Base-by-base conservation (phyloP, 306 rosid genomes). In the Rubus idaeus region DNA sequence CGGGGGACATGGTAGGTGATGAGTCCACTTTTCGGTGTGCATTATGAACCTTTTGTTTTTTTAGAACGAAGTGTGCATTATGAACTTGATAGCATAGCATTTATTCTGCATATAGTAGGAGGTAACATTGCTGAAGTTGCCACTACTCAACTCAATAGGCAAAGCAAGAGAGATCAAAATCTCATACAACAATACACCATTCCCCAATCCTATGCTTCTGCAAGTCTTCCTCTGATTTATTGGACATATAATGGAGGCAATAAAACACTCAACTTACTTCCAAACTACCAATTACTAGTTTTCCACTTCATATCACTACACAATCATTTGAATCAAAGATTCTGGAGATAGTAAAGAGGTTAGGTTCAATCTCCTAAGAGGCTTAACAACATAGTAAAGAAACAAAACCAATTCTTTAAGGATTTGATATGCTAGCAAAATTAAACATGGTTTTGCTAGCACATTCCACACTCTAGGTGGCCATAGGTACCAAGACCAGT, bases 111-210 rank as follows among this genome's bases (percentile, higher is more conserved):
- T 55, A 4, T 55, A 55, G 60, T 55, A 55, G 60, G 26, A 55
- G n/a, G 26, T n/a, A 55, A 18, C 60, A 55, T n/a, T 23, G 40
- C 45, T 26, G 18, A 3, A 18, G 49, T 42, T 20, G 18, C 37
- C n/a, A n/a, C 49, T n/a, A n/a, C n/a, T n/a, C n/a, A n/a, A 65
- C 67, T 61, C 40, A 40, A 9, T 20, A 65, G 63, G 63, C 63
- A 20, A 41, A 41, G 17, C 4, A 12, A 8, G 63, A 57, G 42
- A 45, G 56, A 40, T 45, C 55, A 68, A 20, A 13, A 7, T 18
- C 51, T 71, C 75, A 11, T 4, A 9, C 37, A 5, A 18, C 75
- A 71, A 57, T 57, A 21, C 35, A 55, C n/a, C n/a, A n/a, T n/a
- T 53, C 45, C 66, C 51, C 5, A 16, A 16, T 10, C 65, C 39